These are phyloP conservation scores for Cokeromyces recurvatus DNA, from an alignment of 371 early-diverging fungal genomes.

Conservation along the genomic window DNA sequence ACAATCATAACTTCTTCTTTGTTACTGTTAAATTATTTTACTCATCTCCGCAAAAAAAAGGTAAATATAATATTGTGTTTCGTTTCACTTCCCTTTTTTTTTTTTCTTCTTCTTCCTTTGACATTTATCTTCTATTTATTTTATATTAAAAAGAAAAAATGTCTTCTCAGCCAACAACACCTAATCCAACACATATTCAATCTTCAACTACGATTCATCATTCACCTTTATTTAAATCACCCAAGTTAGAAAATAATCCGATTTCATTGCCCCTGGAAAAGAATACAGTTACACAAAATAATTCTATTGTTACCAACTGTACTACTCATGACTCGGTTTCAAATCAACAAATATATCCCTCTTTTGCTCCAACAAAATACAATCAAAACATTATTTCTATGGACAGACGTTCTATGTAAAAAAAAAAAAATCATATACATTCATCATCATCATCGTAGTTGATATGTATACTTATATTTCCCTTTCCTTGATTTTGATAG, in stretches of 20 bases:
- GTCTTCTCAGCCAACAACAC: slow-evolving; percentile 20
- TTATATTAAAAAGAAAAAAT: slow-evolving; percentile 3
- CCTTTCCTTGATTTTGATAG: slow-evolving; percentile 3
- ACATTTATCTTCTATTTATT: background rate
- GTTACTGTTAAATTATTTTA: too few relatives aligned
- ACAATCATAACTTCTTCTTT: too few relatives aligned
- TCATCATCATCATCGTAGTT: too few relatives aligned
- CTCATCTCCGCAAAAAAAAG: too few relatives aligned
- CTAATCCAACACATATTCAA: too few relatives aligned
- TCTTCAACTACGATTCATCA: too few relatives aligned
- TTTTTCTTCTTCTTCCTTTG: background rate
- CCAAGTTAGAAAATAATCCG: background rate
- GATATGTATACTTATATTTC: too few relatives aligned
- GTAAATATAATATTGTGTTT: too few relatives aligned
- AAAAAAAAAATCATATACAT: background rate
- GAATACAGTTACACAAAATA: slow-evolving; percentile 6
- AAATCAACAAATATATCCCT: slow-evolving; percentile 14
- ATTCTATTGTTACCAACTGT: slow-evolving; percentile 2
- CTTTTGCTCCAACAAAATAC: slow-evolving; percentile 23
- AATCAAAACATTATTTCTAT: slow-evolving; percentile 17
- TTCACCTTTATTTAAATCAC: too few relatives aligned
- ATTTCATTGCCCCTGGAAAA: slow-evolving; percentile 12
- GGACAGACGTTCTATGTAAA: slow-evolving; percentile 24
- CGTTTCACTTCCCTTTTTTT: background rate
- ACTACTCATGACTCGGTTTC: too few relatives aligned